Base-by-base conservation (phyloP, 768 basidiomycete genomes). In the Nidularia sp. region DNA sequence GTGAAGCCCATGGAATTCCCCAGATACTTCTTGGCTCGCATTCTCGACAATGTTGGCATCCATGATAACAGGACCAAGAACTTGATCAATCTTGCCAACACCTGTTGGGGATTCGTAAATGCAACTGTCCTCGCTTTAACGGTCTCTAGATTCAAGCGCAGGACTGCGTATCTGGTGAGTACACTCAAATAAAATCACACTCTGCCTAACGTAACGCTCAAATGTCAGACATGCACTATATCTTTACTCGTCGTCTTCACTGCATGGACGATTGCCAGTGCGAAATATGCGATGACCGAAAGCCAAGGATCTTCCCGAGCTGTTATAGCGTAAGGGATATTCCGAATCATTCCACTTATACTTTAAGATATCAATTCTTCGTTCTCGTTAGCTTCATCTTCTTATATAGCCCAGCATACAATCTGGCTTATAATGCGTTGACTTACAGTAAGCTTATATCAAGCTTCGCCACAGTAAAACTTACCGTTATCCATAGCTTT, bases 61-160 rank as follows among this genome's bases (percentile, higher is more conserved):
- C 66, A 68, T 52, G 70, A 73, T 53, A 78, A 80, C 60, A 69
- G 66, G 6, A 73, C 73, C 2, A 79, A 82, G 66, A 82, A 81
- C 55, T 61, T 77, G n/a, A 76, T 84, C 64, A 84, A 83, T 61
- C 59, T 83, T 55, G 78, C 73, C 12, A 68, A 72, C 50, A 78
- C 78, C 5, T 74, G 73, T 61, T 83, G 81, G 81, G 74, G 75
- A 25, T 77, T 81, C 58, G 51, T 82, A 42, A 83, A 81, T 52
- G 79, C 74, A 29, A 79, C 77, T 2, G 52, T 70, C 45, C 60
- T 81, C n/a, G 81, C 81, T 6, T 58, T 82, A 33, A 75, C 73
- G 7, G 68, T 75, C 8, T 70, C 78, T 9, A 67, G 72, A 47
- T 77, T 77, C 65, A 74, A 67, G 49, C 73, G 82, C 3, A 66